These are phyloP conservation scores for Bretziella fagacearum DNA, from an alignment of 2,329 filamentous ascomycete species.

Conservation along the genomic window DNA sequence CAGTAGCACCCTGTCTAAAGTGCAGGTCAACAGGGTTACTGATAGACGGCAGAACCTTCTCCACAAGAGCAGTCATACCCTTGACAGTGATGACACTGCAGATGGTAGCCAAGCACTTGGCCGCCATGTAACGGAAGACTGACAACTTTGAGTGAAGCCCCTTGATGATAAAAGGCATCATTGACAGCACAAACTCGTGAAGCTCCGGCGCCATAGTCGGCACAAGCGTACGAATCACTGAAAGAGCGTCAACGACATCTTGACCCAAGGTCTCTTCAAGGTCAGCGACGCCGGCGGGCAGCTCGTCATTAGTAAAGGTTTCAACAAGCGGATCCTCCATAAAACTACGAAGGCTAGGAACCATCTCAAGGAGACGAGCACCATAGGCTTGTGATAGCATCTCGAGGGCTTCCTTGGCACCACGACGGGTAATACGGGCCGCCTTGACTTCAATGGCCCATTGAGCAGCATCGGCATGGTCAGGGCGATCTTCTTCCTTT, in stretches of 20 bases:
- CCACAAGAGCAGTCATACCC: constrained; percentile 89
- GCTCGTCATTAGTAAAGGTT: constrained; percentile 48
- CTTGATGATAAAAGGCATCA: constrained; percentile 73
- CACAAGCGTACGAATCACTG: constrained; percentile 78
- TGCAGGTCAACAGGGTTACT: constrained; percentile 78
- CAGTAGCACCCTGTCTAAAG: constrained; percentile 81
- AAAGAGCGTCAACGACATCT: constrained; percentile 85
- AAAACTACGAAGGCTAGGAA: constrained; percentile 63
- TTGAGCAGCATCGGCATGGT: constrained; percentile 77
- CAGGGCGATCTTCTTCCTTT: constrained; percentile 90
- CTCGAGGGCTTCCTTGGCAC: constrained; percentile 86
- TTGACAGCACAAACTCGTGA: constrained; percentile 61
- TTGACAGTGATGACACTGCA: constrained; percentile 93
- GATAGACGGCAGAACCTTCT: constrained; percentile 81
- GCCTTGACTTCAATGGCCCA: constrained; percentile 81
- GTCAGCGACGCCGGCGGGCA: constrained; percentile 58
- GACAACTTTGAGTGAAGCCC: constrained; percentile 77
- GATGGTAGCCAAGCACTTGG: constrained; percentile 91
- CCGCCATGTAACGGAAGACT: constrained; percentile 88
- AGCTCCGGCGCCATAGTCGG: constrained; percentile 68
- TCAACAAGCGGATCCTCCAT: constrained; percentile 67
- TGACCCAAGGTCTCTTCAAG: constrained; percentile 65
- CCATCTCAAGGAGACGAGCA: constrained; percentile 55
- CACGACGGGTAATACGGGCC: constrained; percentile 75
- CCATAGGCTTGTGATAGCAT: constrained; percentile 72